These are phyloP conservation scores for Arachnomyces sp. DNA, from an alignment of 2,329 filamentous ascomycete species.

Conservation along the genomic window DNA sequence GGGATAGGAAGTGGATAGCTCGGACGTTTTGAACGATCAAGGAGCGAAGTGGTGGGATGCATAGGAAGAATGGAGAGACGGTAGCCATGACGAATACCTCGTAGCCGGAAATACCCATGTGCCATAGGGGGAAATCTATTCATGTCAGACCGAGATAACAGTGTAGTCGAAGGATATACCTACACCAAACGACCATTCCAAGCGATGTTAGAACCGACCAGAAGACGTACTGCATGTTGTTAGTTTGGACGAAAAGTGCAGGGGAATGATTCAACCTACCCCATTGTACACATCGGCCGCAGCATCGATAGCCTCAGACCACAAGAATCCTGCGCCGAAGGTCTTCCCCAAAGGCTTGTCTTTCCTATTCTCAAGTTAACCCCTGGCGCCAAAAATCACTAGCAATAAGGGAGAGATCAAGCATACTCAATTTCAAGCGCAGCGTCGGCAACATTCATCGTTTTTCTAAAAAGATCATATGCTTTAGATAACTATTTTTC, in stretches of 20 bases:
- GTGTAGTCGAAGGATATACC: constrained; percentile 31
- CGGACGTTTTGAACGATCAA: constrained; percentile 61
- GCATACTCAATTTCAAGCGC: constrained; percentile 67
- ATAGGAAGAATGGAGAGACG: constrained; percentile 70
- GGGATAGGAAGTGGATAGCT: constrained; percentile 64
- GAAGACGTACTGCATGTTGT: constrained; percentile 64
- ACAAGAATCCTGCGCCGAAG: constrained; percentile 64
- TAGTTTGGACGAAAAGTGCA: constrained; percentile 15
- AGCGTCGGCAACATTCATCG: constrained; percentile 38
- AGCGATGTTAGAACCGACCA: constrained; percentile 92
- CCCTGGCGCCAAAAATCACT: constrained; percentile 6
- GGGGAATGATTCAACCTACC: constrained; percentile 43
- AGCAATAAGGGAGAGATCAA: constrained; percentile 20
- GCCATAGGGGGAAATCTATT: constrained; percentile 87
- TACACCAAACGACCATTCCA: constrained; percentile 87
- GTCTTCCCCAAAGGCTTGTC: constrained; percentile 63
- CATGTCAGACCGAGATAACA: constrained; percentile 15
- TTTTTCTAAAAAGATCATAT: constrained; percentile 37
- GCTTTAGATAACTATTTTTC: constrained; percentile 29
- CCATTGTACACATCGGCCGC: constrained; percentile 86
- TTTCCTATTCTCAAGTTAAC: constrained; percentile 50
- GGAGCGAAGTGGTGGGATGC: constrained; percentile 59
- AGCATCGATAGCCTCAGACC: constrained; percentile 67
- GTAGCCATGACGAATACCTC: constrained; percentile 83
- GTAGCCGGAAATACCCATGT: constrained; percentile 98